Base-by-base conservation (phyloP, 1,139 yeast species). In the Trichomonascaceae sp. region DNA sequence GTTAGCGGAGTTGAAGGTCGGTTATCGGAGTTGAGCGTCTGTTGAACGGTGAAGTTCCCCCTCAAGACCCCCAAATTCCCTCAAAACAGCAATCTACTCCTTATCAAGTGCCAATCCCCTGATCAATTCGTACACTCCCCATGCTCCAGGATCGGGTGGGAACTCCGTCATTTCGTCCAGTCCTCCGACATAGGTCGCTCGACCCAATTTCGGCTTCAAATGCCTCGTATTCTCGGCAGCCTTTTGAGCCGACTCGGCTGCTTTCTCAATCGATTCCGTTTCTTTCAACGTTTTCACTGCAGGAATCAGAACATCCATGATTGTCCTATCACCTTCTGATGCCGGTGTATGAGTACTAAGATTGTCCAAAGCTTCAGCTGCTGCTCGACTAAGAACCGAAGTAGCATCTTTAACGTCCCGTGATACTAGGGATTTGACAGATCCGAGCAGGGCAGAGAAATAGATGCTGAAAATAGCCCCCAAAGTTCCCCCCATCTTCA, bases 401-500 rank as follows among this genome's bases (percentile, higher is more conserved):
- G 67, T 52, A 39, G 73, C 69, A 27, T 80, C 71, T 9, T 53
- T 44, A 44, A 57, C 49, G 12, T 58, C 60, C 12, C 66, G 63
- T 27, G 66, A 61, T 17, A 66, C 62, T 53, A n/a, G 8, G 3
- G 41, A 36, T 13, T 68, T 66, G 51, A 83, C 64, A 18, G 82
- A 80, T 48, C 77, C 74, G 1, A 83, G 81, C 54, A 86, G 74
- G 1, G 89, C 86, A 19, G 87, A 79, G 58, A 91, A 76, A 70
- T 76, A 87, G 55, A 91, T 91, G 2, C 96, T 86, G 69, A 90
- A 91, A 49, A 91, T 72, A 0, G 96, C 98, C 53, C 98, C 98
- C 1, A 96, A 87, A 0, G 98, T 91, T 50, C 98, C 98, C 52
- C 97, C 98, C 97, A 91, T 91, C 38, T 83, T 84, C 54, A 84